Evolutionary conservation across 139 green algal species (phyloP), one percentile per base, ranked within the genome.

Genomic region (Coelastrella sp.): DNA sequence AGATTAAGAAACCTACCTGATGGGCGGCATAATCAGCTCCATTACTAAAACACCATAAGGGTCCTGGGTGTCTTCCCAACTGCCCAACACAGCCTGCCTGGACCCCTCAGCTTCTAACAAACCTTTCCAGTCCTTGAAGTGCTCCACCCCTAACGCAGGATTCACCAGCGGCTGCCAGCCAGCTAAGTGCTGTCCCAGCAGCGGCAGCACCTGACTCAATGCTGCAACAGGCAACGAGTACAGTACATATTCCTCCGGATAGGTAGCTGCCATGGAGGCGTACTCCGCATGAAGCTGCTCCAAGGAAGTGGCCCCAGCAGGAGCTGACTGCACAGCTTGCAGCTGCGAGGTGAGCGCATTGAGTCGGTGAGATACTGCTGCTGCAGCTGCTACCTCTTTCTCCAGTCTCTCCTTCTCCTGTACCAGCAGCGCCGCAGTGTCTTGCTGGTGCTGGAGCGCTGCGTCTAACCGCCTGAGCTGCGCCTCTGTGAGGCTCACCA

Each of bases 401-500:
- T 94, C 87, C 82, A 97, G 88, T 74, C 94, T 91, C 35, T 92
- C 90, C 84, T 95, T 92, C 90, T 99, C 95, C 57, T 94, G 85
- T 0, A 88, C 94, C 59, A 98, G 93, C 22, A 98, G 90, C 0
- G 95, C 93, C 0, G 95, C 94, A 0, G 95, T 97, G 94, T 98
- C 96, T 92, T 98, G 97, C 94, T 99, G 95, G 57, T 96, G 94
- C 65, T 95, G 85, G 73, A 99, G 93, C 83, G 94, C 93, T 20
- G 91, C 93, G 79, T 99, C 97, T 78, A 98, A 88, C 82, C 89
- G 92, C 87, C 96, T 93, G 81, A 99, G 98, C 88, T 98, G 95
- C 5, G 94, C 94, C 87, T 99, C 98, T 8, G 96, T 96, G 72
- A 99, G 88, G 57, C 61, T 82, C 19, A 99, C 96, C 78, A 99